Base-by-base conservation (phyloP, 2,329 filamentous ascomycete species). In the Aspergillus sp. region DNA sequence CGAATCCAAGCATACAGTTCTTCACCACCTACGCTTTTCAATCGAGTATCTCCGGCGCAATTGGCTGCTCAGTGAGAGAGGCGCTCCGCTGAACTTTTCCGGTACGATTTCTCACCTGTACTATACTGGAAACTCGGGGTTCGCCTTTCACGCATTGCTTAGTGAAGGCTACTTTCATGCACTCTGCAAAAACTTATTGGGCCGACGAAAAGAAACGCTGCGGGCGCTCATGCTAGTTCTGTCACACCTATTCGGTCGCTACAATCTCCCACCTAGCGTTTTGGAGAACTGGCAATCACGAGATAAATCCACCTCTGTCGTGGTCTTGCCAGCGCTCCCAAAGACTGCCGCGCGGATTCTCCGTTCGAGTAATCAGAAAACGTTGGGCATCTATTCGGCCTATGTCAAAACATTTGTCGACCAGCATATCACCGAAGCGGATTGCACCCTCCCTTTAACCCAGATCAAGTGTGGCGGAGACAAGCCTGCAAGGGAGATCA, bases 21-120 rank as follows among this genome's bases (percentile, higher is more conserved):
- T 90, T 55, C 91, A 94, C 71, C 90, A 93, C 70, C 75, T 94
- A 7, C 85, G 91, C 3, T 94, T 94, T 74, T 93, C 90, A 0
- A 90, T 94, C 49, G 91, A 94, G 66, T 94, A 92, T 68, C 81
- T 94, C 0, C 84, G 90, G 22, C 82, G 89, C 41, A 88, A 92
- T 67, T 80, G 85, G 48, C 83, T 94, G 0, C 79, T 94, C 8
- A 86, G 85, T 3, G 73, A 79, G 0, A 72, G 77, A 1, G 91
- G 91, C 50, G 79, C 75, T 1, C 90, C 91, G 0, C 76, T 93
- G 13, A 91, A 93, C 71, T 92, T 93, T 71, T 85, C 91, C 0
- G 87, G 87, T 0, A 81, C 87, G 3, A 84, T 93, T 0, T 85
- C 87, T 0, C 90, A 93, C 74, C 77, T 94, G 1, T 93, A 93